Conservation (phyloP, 371 early-diverging fungal species). For the Choanephora cucurbitarum region DNA sequence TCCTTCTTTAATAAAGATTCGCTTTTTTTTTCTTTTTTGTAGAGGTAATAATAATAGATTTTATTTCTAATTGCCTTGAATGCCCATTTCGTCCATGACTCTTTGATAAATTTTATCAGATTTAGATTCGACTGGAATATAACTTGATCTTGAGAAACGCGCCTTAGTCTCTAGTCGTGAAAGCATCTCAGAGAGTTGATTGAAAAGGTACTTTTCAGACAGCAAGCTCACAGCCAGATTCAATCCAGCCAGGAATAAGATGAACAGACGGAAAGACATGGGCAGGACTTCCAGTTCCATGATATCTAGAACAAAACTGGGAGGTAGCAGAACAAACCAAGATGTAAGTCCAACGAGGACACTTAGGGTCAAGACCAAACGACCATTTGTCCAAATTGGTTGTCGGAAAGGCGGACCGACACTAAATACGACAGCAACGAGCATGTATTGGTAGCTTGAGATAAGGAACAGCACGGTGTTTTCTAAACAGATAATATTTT, state of each 20-base stretch:
- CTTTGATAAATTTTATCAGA: constrained; percentile 50
- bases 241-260: constrained; percentile 47
- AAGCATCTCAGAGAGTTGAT: constrained; percentile 21
- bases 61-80: constrained; percentile 14
- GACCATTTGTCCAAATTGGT: constrained; percentile 78
- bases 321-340: constrained; percentile 54
- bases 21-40: constrained; percentile 14
- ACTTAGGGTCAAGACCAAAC: constrained; percentile 57
- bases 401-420: constrained; percentile 94
- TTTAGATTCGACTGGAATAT: not conserved
- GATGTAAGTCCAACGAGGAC: constrained; percentile 52
- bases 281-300: constrained; percentile 65
- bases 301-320: constrained; percentile 34
- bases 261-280: constrained; percentile 42
- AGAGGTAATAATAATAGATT: no score
- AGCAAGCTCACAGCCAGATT: constrained; percentile 52
- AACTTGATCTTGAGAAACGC: not conserved
- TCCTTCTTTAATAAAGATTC: not conserved
- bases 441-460: constrained; percentile 91
- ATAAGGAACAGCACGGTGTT: constrained; percentile 89
- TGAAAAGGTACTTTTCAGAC: constrained; percentile 59
- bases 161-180: constrained; percentile 4
- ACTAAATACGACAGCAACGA: constrained; percentile 88
- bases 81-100: constrained; percentile 52
- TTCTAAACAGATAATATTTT: constrained; percentile 77